phyloP scores from a whole-genome alignment of 305 asterid genomes.

The Fraxinus dipetala region DNA sequence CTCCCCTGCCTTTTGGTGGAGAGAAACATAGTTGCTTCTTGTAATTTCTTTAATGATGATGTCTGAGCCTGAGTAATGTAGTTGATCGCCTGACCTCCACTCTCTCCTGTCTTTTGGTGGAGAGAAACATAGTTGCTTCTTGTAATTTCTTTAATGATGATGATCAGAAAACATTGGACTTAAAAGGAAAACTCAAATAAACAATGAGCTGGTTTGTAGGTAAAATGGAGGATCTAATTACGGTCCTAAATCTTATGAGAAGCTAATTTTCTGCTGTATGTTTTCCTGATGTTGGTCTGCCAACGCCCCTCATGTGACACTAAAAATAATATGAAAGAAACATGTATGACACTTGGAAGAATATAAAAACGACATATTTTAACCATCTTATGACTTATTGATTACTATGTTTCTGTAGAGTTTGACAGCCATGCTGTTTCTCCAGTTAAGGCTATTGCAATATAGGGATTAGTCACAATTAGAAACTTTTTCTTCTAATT shows the following conservation, averaged over 20 bases:
- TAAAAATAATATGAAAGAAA: neutral
- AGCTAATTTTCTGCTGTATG: neutral
- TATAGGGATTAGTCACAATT: neutral
- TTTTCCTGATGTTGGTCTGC: neutral
- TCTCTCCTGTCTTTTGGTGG: neutral
- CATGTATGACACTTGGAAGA: neutral
- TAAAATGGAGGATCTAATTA: neutral
- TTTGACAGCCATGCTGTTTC: conserved; percentile 2
- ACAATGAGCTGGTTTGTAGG: neutral
- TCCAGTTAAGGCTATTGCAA: neutral
- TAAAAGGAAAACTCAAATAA: neutral
- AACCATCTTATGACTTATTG: neutral
- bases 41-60: neutral
- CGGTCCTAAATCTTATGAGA: neutral
- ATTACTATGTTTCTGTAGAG: neutral
- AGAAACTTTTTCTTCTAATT: neutral
- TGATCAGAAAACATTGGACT: neutral
- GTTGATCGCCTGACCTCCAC: neutral
- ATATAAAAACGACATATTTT: neutral
- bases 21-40: neutral
- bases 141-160: neutral
- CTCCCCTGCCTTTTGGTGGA: neutral
- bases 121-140: neutral
- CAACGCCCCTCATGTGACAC: neutral
- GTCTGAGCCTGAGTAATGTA: neutral